Conservation (phyloP, 805 yeast genomes). For the Candida pseudofarinosa region DNA sequence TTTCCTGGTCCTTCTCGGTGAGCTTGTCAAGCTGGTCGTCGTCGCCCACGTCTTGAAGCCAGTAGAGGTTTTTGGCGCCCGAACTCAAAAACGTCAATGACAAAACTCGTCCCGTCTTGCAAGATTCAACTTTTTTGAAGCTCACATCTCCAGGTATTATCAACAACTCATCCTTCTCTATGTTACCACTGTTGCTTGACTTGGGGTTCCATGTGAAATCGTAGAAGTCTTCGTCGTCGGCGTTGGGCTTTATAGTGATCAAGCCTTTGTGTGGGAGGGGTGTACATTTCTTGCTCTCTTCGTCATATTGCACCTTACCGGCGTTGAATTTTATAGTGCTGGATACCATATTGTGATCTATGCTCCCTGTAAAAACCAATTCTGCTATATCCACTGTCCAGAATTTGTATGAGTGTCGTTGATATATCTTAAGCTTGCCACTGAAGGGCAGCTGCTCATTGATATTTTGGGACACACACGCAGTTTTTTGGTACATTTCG, state of each 20-base stretch:
- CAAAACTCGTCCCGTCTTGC: slow-evolving; percentile 75
- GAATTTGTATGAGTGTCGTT: too few relatives aligned
- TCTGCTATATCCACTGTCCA: not conserved
- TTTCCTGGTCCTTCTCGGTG: slow-evolving; percentile 53
- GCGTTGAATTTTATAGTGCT: slow-evolving; percentile 62
- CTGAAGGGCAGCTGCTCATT: not conserved
- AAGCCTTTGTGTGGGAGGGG: slow-evolving; percentile 71
- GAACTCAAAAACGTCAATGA: slow-evolving; percentile 61
- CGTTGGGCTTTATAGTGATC: slow-evolving; percentile 55
- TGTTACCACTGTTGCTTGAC: slow-evolving; percentile 37
- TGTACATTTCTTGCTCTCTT: slow-evolving; percentile 56
- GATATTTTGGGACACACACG: not conserved
- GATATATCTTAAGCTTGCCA: not conserved
- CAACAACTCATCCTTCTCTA: slow-evolving; percentile 58
- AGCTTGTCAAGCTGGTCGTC: slow-evolving; percentile 56
- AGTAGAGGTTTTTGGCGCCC: slow-evolving; percentile 56
- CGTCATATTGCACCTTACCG: slow-evolving; percentile 67
- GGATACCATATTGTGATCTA: slow-evolving; percentile 6
- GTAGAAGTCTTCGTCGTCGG: slow-evolving; percentile 69
- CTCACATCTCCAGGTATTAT: slow-evolving; percentile 84
- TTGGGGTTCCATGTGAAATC: slow-evolving; percentile 74
- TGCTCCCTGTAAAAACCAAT: not conserved
- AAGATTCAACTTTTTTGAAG: slow-evolving; percentile 65
- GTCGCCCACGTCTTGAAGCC: slow-evolving; percentile 76
- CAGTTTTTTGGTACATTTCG: too few relatives aligned